phyloP scores from a whole-genome alignment of 129 eudicot species.

The Tagetes patula region DNA sequence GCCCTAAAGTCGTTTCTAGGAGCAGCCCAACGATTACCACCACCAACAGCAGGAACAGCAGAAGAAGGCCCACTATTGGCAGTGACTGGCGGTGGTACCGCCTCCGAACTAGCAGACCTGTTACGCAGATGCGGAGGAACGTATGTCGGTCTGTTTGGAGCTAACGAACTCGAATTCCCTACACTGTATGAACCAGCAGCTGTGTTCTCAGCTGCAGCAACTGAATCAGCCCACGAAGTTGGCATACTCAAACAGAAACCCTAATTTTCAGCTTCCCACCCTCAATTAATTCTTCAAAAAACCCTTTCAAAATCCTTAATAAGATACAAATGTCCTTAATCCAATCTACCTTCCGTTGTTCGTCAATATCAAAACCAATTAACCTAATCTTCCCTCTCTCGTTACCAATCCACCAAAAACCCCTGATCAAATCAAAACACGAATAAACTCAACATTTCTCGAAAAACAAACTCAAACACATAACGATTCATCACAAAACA shows the following conservation, averaged over 20 bases:
- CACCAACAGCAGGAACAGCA: conserved; percentile 35
- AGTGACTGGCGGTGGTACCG: conserved; percentile 37
- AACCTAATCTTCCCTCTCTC: conserved; percentile 1
- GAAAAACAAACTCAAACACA: conserved; percentile 10
- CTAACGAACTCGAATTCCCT: conserved; percentile 18
- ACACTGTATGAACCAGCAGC: conserved; percentile 45
- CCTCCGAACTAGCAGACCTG: conserved; percentile 42
- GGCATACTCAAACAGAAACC: conserved; percentile 53
- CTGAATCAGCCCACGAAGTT: conserved; percentile 66
- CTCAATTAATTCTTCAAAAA: conserved; percentile 23
- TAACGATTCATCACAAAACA: not conserved
- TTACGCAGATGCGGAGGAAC: conserved; percentile 77
- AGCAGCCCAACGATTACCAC: conserved; percentile 40
- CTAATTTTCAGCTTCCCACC: conserved; percentile 4
- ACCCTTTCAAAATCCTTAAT: not conserved
- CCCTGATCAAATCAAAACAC: conserved; percentile 26
- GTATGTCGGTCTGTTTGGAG: conserved; percentile 38
- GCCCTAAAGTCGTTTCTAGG: conserved; percentile 46
- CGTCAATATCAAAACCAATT: conserved; percentile 33
- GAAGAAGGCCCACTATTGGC: conserved; percentile 34
- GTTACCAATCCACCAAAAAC: not conserved
- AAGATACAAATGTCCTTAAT: not conserved
- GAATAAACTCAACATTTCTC: not conserved
- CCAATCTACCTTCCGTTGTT: conserved; percentile 25
- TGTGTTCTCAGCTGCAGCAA: conserved; percentile 55